A percentile compares a stretch with the other conserved stretches of the same genome.
These are phyloP conservation scores for Mycena leptocephala DNA, from an alignment of 768 basidiomycete species.

Conservation along the genomic window DNA sequence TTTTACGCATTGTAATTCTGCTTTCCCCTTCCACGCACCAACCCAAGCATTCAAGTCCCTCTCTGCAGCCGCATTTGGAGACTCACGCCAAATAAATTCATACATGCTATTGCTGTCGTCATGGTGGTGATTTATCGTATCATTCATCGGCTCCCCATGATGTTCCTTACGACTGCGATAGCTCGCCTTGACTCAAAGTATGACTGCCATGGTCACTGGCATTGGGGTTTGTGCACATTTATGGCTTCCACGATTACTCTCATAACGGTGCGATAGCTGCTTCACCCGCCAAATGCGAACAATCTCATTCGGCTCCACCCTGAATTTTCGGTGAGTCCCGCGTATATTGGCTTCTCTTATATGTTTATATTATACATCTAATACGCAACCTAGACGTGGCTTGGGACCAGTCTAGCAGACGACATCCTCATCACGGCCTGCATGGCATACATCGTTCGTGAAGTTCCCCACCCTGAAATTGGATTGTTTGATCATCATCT, in stretches of 20 bases:
- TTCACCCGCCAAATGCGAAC: background rate
- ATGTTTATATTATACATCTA: background rate
- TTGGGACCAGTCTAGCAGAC: constrained; percentile 22
- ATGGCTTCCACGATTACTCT: background rate
- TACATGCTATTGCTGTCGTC: background rate
- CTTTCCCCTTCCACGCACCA: too few species aligned
- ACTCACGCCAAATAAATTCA: background rate
- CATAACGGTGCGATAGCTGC: background rate
- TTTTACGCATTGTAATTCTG: constrained; percentile 7
- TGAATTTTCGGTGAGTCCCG: constrained; percentile 16
- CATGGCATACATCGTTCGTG: constrained; percentile 35
- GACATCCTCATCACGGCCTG: constrained; percentile 33
- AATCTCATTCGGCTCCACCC: constrained; percentile 7
- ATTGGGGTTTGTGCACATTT: background rate
- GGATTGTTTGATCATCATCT: background rate
- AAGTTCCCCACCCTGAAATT: background rate
- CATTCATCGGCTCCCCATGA: too few species aligned
- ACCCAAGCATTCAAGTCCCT: background rate
- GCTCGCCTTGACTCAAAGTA: background rate
- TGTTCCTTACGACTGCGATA: background rate
- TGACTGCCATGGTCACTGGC: background rate
- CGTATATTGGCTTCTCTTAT: too few species aligned
- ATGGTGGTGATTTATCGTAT: constrained; percentile 6
- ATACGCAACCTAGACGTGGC: constrained; percentile 20
- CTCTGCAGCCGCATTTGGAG: constrained; percentile 16